Conservation (phyloP, 495 filamentous ascomycete species). For the Tetracladium setigerum region DNA sequence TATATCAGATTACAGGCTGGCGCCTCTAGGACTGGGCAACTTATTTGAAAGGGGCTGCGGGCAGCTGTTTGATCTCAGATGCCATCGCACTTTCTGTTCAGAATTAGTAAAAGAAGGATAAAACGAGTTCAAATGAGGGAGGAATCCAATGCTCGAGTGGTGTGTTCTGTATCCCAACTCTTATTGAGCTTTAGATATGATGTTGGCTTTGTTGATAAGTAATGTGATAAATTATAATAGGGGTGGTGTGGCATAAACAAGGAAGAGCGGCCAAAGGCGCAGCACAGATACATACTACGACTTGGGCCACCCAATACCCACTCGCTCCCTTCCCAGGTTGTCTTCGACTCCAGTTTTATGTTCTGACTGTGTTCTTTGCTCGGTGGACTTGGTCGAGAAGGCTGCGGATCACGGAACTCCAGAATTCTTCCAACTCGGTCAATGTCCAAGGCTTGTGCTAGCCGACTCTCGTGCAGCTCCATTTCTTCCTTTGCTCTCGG, state of each 20-base stretch:
- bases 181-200: too few species aligned
- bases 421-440: constrained; percentile 59
- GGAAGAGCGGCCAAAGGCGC: too few species aligned
- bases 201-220: too few species aligned
- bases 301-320: constrained; percentile 46
- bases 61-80: constrained; percentile 36
- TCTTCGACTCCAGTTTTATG: constrained; percentile 30
- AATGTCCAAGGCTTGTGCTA: constrained; percentile 80
- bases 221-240: too few species aligned
- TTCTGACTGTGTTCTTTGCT: constrained; percentile 2
- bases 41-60: constrained; percentile 70
- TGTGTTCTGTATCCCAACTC: too few species aligned
- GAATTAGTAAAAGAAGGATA: background rate
- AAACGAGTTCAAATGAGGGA: too few species aligned
- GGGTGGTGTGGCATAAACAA: too few species aligned
- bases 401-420: constrained; percentile 25
- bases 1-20: background rate
- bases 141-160: too few species aligned
- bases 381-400: constrained; percentile 12
- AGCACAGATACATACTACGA: constrained; percentile 36
- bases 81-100: constrained; percentile 4
- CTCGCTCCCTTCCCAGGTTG: constrained; percentile 49
- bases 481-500: constrained; percentile 46
- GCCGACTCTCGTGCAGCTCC: constrained; percentile 63
- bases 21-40: constrained; percentile 17